phyloP scores from a whole-genome alignment of 2,329 filamentous ascomycete species.

The Pseudocercospora eumusae region DNA sequence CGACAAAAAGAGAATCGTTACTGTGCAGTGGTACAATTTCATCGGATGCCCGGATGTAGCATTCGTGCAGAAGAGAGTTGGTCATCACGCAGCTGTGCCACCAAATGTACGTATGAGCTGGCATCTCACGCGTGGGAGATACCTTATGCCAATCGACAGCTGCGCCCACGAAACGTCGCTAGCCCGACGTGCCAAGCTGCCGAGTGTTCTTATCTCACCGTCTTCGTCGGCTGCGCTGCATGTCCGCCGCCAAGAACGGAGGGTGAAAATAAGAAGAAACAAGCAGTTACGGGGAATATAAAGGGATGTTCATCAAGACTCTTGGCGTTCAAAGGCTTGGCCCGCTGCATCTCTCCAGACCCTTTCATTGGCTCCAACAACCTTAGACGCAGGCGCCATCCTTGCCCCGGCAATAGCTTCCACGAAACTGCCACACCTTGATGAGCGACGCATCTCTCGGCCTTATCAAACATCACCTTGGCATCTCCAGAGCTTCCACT shows the following conservation, averaged over 20 bases:
- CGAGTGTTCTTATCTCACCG: constrained; percentile 4
- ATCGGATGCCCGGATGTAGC: neutral
- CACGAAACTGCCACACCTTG: constrained; percentile 1
- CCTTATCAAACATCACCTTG: constrained; percentile 22
- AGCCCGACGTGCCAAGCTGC: constrained; percentile 6
- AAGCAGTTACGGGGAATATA: constrained; percentile 6
- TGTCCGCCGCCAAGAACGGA: neutral
- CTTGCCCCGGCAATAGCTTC: constrained; percentile 4
- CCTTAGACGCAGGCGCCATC: constrained; percentile 9
- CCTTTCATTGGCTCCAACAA: neutral
- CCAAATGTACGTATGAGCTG: constrained; percentile 4
- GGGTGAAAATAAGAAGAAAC: constrained; percentile 1
- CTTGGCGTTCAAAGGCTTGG: constrained; percentile 4
- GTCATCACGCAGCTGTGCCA: constrained; percentile 1
- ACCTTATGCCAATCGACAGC: neutral
- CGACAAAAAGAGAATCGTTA: neutral
- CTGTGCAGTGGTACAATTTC: too few relatives aligned
- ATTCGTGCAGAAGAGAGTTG: neutral
- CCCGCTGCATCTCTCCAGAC: neutral
- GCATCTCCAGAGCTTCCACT: constrained; percentile 9
- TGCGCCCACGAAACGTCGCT: neutral
- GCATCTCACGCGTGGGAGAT: neutral
- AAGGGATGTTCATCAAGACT: constrained; percentile 5
- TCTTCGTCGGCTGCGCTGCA: neutral
- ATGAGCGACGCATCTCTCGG: constrained; percentile 13